phyloP scores from a whole-genome alignment of 768 basidiomycete genomes.

The Kwoniella bestiolae region DNA sequence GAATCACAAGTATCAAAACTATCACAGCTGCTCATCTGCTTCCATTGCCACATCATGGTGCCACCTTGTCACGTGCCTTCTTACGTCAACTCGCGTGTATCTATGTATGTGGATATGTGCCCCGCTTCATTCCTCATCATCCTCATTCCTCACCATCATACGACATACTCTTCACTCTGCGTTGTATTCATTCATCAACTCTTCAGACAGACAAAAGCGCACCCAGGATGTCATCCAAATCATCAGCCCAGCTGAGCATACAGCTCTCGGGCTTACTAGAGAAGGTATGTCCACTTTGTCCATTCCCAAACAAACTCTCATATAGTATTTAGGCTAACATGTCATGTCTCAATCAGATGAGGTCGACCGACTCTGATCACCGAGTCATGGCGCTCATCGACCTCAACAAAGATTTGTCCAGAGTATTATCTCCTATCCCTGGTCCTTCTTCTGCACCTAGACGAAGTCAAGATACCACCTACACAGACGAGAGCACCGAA shows the following conservation, averaged over 20 bases:
- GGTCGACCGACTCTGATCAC: constrained; percentile 49
- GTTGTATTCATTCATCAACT: background rate
- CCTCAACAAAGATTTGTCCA: constrained; percentile 82
- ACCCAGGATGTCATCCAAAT: background rate
- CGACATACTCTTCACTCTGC: no score
- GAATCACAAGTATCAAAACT: no score
- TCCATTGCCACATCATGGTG: background rate
- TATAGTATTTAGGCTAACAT: no score
- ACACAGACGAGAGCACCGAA: constrained; percentile 83
- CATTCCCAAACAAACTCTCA: no score
- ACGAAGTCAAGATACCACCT: constrained; percentile 38
- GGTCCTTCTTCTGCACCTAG: constrained; percentile 17
- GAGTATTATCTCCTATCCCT: constrained; percentile 63
- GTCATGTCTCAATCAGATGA: constrained; percentile 35
- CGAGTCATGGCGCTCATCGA: constrained; percentile 97
- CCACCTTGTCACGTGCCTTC: constrained; percentile 75
- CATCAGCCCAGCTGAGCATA: background rate
- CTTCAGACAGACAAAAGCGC: background rate
- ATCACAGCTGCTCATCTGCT: no score
- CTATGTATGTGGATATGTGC: background rate
- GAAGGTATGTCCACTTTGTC: constrained; percentile 39
- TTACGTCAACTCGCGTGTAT: constrained; percentile 66
- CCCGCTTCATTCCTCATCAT: background rate
- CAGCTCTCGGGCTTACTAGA: constrained; percentile 36
- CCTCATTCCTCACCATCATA: background rate